Evolutionary conservation across 2,329 filamentous ascomycete genomes (phyloP).

Genomic region (Hyphodiscus sp.): DNA sequence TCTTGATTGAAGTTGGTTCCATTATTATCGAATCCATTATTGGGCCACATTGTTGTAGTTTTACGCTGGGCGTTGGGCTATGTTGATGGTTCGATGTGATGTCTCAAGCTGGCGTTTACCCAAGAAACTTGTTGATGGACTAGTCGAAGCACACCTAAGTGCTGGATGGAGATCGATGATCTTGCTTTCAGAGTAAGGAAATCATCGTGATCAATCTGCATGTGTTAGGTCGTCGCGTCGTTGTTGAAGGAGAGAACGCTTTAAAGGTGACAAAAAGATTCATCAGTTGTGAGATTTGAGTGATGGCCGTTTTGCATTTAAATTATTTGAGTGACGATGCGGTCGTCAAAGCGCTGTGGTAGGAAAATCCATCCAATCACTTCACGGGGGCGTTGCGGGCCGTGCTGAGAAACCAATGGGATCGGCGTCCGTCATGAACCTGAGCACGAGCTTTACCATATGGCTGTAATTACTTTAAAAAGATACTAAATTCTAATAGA

Average conservation of each 20-base stretch:
- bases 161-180: background rate
- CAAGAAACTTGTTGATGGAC: background rate
- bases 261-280: background rate
- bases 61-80: background rate
- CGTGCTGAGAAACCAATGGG: too few relatives aligned
- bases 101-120: background rate
- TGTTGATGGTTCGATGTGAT: background rate
- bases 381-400: too few relatives aligned
- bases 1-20: slow-evolving; percentile 24
- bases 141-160: background rate
- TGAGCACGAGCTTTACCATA: too few relatives aligned
- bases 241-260: background rate
- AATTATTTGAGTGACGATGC: too few relatives aligned
- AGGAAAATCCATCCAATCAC: too few relatives aligned
- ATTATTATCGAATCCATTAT: slow-evolving; percentile 24
- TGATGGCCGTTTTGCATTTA: too few relatives aligned
- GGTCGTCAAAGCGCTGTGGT: too few relatives aligned
- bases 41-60: slow-evolving; percentile 23
- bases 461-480: too few relatives aligned
- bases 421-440: too few relatives aligned
- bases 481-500: too few relatives aligned
- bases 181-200: background rate
- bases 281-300: background rate
- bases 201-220: background rate
- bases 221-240: background rate